Evolutionary conservation across 306 rosid species (phyloP), one percentile per base, ranked within the genome.

Genomic region (Quillaja saponaria): DNA sequence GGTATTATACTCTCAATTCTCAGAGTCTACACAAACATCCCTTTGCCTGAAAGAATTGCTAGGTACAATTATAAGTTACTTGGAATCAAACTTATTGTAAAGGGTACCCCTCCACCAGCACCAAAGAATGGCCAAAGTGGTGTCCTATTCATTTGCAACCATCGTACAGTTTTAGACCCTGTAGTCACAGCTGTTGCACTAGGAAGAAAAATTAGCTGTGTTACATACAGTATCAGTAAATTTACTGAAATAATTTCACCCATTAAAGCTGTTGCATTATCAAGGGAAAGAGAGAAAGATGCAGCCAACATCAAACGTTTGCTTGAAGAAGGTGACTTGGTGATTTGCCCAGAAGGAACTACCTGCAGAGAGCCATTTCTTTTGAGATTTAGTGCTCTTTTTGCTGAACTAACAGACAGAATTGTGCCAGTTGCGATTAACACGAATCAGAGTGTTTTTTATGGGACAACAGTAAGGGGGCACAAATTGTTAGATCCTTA

Each of bases 281-380:
- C 99, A 1, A 76, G 99, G 55, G 99, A 92, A 45, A 70, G 96
- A 55, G 96, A 86, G 35, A 89, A 64, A 66, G 99, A 92, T 14
- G 99, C 95, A 0, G 96, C 73, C 0, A 77, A 86, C 13, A 92
- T 92, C 12, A 85, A 68, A 45, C 81, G 73, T 6, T 56, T 89
- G 55, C 95, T 92, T 11, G 83, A 86, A 63, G 96, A 92, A 55
- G 99, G 99, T 1, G 99, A 89, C 55, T 63, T 92, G 13, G 90
- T 92, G 55, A 89, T 92, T 46, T 92, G 87, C 56, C 99, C 96
- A 0, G 99, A 92, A 68, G 99, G 99, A 2, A 92, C 96, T 0
- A 92, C 96, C 0, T 92, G 99, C 11, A 78, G 99, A 7, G 99
- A 92, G 49, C 87, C 95, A 2, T 92, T 86, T 34, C 76, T 92